A percentile compares a stretch with the other conserved stretches of the same genome.
Conservation (phyloP, 2,329 filamentous ascomycete species). For the Rhynchosporium graminicola region DNA sequence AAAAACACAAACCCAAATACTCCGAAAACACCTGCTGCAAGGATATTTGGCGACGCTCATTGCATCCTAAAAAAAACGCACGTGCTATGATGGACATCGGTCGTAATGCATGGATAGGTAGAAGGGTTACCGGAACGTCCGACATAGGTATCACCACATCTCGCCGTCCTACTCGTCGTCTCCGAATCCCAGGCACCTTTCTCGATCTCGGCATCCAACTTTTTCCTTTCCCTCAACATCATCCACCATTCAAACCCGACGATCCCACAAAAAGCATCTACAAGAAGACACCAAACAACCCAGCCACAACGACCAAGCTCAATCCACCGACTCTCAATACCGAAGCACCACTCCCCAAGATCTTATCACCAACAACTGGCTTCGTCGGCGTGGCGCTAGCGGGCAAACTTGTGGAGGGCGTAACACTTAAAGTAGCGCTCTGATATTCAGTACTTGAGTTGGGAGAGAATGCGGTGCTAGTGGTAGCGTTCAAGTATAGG, state of each 20-base stretch:
- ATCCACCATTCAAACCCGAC: not conserved
- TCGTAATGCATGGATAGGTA: not conserved
- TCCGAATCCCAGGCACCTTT: not conserved
- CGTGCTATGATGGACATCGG: not conserved
- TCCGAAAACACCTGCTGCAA: constrained; percentile 9
- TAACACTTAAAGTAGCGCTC: constrained; percentile 6
- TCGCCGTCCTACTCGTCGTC: not conserved
- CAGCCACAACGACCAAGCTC: constrained; percentile 7
- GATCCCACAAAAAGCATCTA: not conserved
- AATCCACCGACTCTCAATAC: constrained; percentile 10
- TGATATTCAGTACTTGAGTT: constrained; percentile 8
- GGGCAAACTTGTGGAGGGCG: not conserved
- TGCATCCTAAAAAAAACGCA: not conserved
- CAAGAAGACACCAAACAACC: constrained; percentile 17
- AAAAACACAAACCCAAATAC: not conserved
- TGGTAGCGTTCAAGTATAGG: constrained; percentile 10
- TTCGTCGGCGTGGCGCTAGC: constrained; percentile 1
- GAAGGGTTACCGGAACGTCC: not conserved
- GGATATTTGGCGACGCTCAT: not conserved
- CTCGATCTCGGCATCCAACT: too few relatives aligned
- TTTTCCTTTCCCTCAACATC: not conserved
- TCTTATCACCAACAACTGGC: not conserved
- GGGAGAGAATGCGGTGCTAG: not conserved
- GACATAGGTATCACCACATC: not conserved
- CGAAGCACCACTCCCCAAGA: constrained; percentile 5